These are phyloP conservation scores for Avena eriantha DNA, from an alignment of 176 grass and related monocot species.

Conservation along the genomic window DNA sequence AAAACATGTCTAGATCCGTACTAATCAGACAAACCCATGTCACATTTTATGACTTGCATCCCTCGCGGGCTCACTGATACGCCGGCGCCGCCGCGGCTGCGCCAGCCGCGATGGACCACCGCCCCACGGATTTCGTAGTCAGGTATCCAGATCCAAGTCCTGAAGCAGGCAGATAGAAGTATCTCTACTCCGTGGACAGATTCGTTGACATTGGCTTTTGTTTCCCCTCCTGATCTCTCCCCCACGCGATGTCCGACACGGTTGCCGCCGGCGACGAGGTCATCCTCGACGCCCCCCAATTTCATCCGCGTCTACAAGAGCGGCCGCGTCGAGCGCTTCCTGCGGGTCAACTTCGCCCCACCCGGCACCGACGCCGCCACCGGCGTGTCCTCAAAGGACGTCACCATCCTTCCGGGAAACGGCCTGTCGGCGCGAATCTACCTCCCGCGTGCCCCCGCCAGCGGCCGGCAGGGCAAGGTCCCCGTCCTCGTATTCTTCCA, in stretches of 20 bases:
- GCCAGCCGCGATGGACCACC: neutral
- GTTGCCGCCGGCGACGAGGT: slow-evolving; percentile 46
- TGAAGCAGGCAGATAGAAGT: neutral
- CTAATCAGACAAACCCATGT: too few relatives aligned
- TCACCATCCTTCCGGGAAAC: slow-evolving; percentile 20
- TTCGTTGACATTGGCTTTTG: neutral
- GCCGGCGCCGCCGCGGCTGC: neutral
- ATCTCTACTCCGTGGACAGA: neutral
- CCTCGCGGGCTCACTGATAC: neutral
- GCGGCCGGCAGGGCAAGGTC: slow-evolving; percentile 20
- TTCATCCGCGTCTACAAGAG: slow-evolving; percentile 77
- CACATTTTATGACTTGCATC: neutral
- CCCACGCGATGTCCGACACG: slow-evolving; percentile 37
- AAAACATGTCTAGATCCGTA: too few relatives aligned
- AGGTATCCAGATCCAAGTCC: neutral
- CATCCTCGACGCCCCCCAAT: slow-evolving; percentile 54
- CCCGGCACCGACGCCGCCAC: slow-evolving; percentile 48
- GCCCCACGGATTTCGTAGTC: neutral
- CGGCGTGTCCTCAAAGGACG: slow-evolving; percentile 59
- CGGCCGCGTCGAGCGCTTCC: slow-evolving; percentile 66
- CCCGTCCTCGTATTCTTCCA: slow-evolving; percentile 66
- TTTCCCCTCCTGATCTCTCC: neutral
- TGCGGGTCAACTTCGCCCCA: slow-evolving; percentile 47
- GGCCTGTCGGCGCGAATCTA: slow-evolving; percentile 55
- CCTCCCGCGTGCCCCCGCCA: slow-evolving; percentile 31